Evolutionary conservation across 2,329 filamentous ascomycete species (phyloP).

Genomic region (Pseudogymnoascus sp.): DNA sequence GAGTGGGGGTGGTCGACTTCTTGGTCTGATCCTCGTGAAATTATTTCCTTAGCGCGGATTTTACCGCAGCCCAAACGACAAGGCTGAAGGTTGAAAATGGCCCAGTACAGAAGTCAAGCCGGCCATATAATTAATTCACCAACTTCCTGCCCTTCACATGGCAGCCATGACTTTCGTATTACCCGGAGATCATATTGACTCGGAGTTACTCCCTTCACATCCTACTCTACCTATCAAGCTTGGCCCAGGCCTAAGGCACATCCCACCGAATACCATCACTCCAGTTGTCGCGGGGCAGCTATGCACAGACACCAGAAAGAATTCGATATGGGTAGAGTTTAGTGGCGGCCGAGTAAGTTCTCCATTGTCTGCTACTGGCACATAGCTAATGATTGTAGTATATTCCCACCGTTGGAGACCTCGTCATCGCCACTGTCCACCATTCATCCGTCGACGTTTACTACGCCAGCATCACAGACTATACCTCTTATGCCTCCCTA

Average conservation of each 20-base stretch:
- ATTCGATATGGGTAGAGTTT: constrained; percentile 69
- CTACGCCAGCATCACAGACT: constrained; percentile 66
- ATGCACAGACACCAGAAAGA: constrained; percentile 61
- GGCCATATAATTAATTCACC: neutral
- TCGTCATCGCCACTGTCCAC: constrained; percentile 80
- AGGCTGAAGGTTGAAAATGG: constrained; percentile 9
- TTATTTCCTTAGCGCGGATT: constrained; percentile 8
- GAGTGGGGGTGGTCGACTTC: neutral
- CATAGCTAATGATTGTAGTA: constrained; percentile 48
- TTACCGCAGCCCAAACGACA: constrained; percentile 2
- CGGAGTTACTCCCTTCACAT: constrained; percentile 57
- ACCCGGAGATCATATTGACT: constrained; percentile 69
- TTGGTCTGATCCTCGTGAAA: constrained; percentile 10
- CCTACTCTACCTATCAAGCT: constrained; percentile 66
- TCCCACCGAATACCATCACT: constrained; percentile 66
- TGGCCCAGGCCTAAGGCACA: constrained; percentile 74
- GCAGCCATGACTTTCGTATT: constrained; percentile 58
- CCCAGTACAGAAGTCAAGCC: neutral
- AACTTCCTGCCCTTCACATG: constrained; percentile 34
- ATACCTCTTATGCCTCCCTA: constrained; percentile 58
- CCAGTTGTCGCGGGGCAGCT: constrained; percentile 61
- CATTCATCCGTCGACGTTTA: constrained; percentile 69
- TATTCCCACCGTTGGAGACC: constrained; percentile 67
- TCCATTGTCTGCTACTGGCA: constrained; percentile 28
- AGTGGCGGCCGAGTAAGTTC: constrained; percentile 57